Percentiles rank a stretch among this genome's conserved stretches.
phyloP scores from a whole-genome alignment of 176 grass and related monocot genomes.

The Aegilops bicornis region DNA sequence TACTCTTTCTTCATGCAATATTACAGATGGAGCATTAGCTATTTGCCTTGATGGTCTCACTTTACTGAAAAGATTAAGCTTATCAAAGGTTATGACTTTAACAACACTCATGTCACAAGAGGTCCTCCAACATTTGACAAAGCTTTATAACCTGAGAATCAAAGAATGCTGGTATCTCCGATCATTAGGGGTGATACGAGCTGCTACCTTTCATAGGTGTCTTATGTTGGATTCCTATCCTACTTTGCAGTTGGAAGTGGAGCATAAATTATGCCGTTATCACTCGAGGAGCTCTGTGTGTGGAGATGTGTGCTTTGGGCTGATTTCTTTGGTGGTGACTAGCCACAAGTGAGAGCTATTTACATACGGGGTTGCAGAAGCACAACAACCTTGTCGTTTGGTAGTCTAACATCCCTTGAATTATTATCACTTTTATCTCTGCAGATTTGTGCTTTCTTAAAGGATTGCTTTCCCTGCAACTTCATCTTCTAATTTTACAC shows the following conservation, averaged over 20 bases:
- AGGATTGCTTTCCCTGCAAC: background rate
- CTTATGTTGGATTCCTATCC: background rate
- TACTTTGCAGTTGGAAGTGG: background rate
- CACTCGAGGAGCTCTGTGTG: fast-evolving
- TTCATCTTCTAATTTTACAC: fast-evolving
- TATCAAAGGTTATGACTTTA: background rate
- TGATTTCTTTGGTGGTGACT: background rate
- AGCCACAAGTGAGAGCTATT: background rate
- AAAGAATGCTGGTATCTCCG: background rate
- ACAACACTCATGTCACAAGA: background rate
- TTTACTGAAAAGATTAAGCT: background rate
- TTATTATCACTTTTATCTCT: fast-evolving
- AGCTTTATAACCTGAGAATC: fast-evolving
- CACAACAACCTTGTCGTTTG: background rate
- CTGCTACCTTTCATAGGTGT: background rate
- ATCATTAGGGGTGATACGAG: conserved; percentile 10
- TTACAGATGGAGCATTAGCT: no score
- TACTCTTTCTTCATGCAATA: no score
- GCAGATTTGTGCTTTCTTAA: background rate
- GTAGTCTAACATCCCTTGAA: background rate
- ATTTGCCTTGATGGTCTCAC: no score
- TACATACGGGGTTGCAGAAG: fast-evolving
- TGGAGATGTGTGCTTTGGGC: fast-evolving
- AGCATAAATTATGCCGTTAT: background rate
- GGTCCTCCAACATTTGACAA: background rate